Evolutionary conservation across 176 grass and related monocot genomes (phyloP).

Genomic region (Olyra latifolia): DNA sequence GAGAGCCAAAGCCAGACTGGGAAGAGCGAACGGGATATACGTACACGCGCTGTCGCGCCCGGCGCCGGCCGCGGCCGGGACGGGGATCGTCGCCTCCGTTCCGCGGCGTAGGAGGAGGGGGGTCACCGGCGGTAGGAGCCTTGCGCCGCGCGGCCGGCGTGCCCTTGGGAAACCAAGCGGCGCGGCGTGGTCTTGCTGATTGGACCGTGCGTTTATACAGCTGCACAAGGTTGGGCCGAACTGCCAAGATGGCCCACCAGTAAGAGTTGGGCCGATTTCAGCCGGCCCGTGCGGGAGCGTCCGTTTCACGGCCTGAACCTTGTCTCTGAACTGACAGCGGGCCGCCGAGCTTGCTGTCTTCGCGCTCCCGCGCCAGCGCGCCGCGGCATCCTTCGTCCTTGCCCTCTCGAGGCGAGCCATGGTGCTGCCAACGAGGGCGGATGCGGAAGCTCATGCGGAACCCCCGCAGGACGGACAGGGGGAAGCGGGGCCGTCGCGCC

Average conservation of each 20-base stretch:
- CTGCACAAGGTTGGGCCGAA: neutral
- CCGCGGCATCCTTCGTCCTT: neutral
- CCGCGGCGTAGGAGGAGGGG: no score
- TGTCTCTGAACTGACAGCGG: neutral
- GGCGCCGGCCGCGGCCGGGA: neutral
- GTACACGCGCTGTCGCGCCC: neutral
- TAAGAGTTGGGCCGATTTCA: neutral
- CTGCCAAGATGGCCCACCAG: neutral
- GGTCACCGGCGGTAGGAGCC: no score
- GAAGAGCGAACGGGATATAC: neutral
- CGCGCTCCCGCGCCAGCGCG: neutral
- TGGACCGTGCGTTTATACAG: neutral
- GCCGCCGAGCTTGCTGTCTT: neutral
- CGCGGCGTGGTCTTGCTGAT: neutral
- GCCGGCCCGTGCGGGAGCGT: neutral
- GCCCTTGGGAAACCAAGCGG: neutral
- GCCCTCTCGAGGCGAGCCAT: conserved; percentile 6
- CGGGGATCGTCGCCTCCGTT: neutral
- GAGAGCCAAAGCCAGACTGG: no score
- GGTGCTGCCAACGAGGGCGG: conserved; percentile 4
- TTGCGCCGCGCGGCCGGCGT: no score
- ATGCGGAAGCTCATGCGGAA: neutral
- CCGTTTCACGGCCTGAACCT: neutral
- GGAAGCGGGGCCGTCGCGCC: neutral
- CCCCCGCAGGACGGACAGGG: neutral